These are phyloP conservation scores for Phytophthora citrophthora DNA, from an alignment of 352 stramenopile species.

Conservation along the genomic window DNA sequence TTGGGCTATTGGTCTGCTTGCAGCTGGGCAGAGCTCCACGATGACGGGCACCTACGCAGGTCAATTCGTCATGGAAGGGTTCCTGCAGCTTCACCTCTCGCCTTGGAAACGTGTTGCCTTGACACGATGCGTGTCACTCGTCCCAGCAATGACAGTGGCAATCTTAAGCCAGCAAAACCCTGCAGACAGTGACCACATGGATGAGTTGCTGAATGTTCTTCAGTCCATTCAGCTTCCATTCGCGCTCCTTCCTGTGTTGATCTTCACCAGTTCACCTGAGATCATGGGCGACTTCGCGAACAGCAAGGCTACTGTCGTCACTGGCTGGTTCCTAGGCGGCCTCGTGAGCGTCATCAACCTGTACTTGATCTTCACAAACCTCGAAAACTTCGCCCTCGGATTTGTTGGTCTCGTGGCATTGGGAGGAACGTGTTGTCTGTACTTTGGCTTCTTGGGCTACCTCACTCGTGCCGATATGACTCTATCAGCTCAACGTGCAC, in stretches of 20 bases:
- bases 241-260: slow-evolving; percentile 88
- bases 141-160: slow-evolving; percentile 87
- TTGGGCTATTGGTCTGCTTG: slow-evolving; percentile 95
- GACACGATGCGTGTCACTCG: slow-evolving; percentile 93
- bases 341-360: slow-evolving; percentile 82
- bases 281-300: slow-evolving; percentile 89
- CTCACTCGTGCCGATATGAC: slow-evolving; percentile 56
- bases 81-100: slow-evolving; percentile 92
- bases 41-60: slow-evolving; percentile 98
- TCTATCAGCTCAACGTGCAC: slow-evolving; percentile 20
- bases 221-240: slow-evolving; percentile 94
- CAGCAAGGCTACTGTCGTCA: slow-evolving; percentile 42
- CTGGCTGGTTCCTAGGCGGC: slow-evolving; percentile 62
- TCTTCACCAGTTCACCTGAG: slow-evolving; percentile 79
- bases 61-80: slow-evolving; percentile 98
- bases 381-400: slow-evolving; percentile 56
- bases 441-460: slow-evolving; percentile 82
- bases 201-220: slow-evolving; percentile 92
- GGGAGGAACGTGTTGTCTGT: slow-evolving; percentile 42
- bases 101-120: slow-evolving; percentile 81
- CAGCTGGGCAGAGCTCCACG: slow-evolving; percentile 94
- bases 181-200: slow-evolving; percentile 84
- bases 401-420: slow-evolving; percentile 39
- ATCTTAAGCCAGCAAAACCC: slow-evolving; percentile 87
- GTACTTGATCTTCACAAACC: slow-evolving; percentile 76